These are phyloP conservation scores for Arachnomyces sp. DNA, from an alignment of 2,329 filamentous ascomycete genomes.

Conservation along the genomic window DNA sequence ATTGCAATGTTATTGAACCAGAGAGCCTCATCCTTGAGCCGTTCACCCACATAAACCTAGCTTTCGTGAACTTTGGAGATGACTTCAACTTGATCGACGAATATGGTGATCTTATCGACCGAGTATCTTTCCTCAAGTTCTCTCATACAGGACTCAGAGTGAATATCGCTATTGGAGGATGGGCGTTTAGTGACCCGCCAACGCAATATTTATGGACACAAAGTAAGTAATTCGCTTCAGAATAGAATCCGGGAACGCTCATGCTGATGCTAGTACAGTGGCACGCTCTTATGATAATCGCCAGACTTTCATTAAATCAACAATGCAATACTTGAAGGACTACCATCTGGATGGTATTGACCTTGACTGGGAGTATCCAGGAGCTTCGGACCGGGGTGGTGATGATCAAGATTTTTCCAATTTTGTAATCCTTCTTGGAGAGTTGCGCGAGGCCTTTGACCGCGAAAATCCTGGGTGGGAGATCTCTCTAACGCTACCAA, in stretches of 20 bases:
- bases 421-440: constrained; percentile 17
- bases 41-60: neutral
- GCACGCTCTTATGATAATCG: constrained; percentile 3
- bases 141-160: too few species aligned
- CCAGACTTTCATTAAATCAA: constrained; percentile 9
- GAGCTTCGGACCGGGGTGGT: constrained; percentile 33
- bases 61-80: constrained; percentile 2
- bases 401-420: constrained; percentile 28
- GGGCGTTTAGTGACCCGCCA: too few species aligned
- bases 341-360: constrained; percentile 39
- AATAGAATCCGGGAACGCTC: too few species aligned
- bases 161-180: constrained; percentile 8
- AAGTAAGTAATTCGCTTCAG: too few species aligned
- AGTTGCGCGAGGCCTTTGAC: constrained; percentile 10
- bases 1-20: neutral
- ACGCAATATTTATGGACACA: too few species aligned
- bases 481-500: too few species aligned
- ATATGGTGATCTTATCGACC: constrained; percentile 4
- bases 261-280: too few species aligned
- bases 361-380: constrained; percentile 40
- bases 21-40: neutral
- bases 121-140: constrained; percentile 7
- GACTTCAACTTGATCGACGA: constrained; percentile 1
- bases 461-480: too few species aligned
- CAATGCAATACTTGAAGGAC: constrained; percentile 5